Conservation (phyloP, 805 yeast species). For the Hanseniaspora occidentalis region DNA sequence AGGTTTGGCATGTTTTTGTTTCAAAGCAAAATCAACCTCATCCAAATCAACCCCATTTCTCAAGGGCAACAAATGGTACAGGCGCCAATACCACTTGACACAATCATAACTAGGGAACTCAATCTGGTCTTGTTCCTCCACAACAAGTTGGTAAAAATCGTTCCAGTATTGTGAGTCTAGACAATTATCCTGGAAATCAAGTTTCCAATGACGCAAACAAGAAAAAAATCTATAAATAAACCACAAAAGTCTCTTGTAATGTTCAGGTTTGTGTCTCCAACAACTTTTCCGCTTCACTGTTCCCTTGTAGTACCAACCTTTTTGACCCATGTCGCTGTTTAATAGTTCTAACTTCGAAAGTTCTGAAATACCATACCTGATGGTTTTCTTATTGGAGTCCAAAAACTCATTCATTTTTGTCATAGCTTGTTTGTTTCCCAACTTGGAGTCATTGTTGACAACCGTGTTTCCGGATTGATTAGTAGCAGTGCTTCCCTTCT, state of each 20-base stretch:
- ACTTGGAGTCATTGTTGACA: constrained; percentile 2
- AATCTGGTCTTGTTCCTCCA: background rate
- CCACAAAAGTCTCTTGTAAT: constrained; percentile 18
- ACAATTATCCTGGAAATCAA: constrained; percentile 17
- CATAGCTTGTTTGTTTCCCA: no score
- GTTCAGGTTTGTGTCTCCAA: constrained; percentile 18
- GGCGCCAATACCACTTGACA: constrained; percentile 17
- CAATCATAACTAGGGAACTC: constrained; percentile 5
- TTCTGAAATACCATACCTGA: constrained; percentile 3
- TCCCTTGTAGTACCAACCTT: constrained; percentile 24
- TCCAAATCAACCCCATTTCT: constrained; percentile 22
- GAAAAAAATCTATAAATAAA: constrained; percentile 13
- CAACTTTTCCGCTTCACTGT: constrained; percentile 14
- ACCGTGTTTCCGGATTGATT: background rate
- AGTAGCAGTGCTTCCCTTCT: background rate
- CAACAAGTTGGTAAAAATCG: constrained; percentile 9
- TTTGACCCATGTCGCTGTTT: constrained; percentile 15
- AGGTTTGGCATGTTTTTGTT: background rate
- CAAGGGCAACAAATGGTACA: constrained; percentile 20
- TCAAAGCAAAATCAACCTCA: constrained; percentile 7
- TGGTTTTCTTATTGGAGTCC: background rate
- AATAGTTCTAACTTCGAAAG: constrained; percentile 4
- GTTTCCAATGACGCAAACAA: constrained; percentile 9
- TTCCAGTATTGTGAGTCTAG: constrained; percentile 16
- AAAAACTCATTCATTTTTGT: no score